phyloP scores from a whole-genome alignment of 108 stramenopile genomes.

The Hondaea fermentalgiana region DNA sequence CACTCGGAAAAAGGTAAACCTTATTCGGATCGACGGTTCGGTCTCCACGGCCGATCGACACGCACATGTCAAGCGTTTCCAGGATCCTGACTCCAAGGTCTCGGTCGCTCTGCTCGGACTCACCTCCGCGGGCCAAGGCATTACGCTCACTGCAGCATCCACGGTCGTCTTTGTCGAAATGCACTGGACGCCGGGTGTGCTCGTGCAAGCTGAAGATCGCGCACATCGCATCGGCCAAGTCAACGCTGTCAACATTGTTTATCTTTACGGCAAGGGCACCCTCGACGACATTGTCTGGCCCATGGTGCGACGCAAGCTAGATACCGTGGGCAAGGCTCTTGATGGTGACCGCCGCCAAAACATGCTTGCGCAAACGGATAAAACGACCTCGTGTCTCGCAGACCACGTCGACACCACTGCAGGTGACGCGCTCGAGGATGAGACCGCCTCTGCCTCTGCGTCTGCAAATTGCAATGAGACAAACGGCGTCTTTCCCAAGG shows the following conservation, averaged over 20 bases:
- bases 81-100: constrained; percentile 62
- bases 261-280: constrained; percentile 57
- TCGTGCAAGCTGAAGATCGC: constrained; percentile 96
- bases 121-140: constrained; percentile 90
- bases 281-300: constrained; percentile 67
- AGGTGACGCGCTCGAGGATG: background rate
- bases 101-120: constrained; percentile 81
- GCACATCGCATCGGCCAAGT: constrained; percentile 92
- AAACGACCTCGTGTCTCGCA: too few species aligned
- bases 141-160: constrained; percentile 91
- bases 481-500: background rate
- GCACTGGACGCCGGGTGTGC: constrained; percentile 87
- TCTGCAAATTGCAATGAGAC: background rate
- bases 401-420: background rate
- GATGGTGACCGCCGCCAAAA: constrained; percentile 45
- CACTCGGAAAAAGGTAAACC: constrained; percentile 51
- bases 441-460: background rate
- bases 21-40: constrained; percentile 87
- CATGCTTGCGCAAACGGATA: background rate
- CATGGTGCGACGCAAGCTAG: constrained; percentile 61
- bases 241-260: constrained; percentile 68
- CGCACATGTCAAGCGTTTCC: constrained; percentile 76
- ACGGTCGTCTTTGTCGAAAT: constrained; percentile 93
- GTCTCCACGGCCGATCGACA: constrained; percentile 75
- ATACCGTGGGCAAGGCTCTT: constrained; percentile 55